Evolutionary conservation across 2,329 filamentous ascomycete genomes (phyloP).

Genomic region (Aspergillus ochraceoroseus): DNA sequence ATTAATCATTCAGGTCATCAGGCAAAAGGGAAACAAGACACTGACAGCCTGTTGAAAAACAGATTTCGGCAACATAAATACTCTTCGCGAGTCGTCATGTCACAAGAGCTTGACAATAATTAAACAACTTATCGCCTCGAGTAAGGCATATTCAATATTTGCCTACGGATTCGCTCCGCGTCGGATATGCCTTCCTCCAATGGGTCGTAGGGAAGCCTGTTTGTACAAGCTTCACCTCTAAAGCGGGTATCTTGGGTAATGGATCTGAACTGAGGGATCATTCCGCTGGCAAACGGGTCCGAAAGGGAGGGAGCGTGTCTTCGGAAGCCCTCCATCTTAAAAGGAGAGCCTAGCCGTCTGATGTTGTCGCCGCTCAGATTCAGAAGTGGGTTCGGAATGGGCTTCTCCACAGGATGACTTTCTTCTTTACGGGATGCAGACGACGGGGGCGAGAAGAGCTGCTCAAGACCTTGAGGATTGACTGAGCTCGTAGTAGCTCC

Average conservation of each 20-base stretch:
- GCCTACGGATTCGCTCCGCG: conserved; percentile 38
- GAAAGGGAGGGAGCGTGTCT: conserved; percentile 43
- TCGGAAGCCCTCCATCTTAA: conserved; percentile 39
- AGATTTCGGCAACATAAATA: conserved; percentile 13
- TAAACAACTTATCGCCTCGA: conserved; percentile 23
- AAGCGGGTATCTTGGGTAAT: conserved; percentile 16
- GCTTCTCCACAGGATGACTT: conserved; percentile 21
- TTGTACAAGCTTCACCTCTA: conserved; percentile 16
- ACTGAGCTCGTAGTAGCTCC: conserved; percentile 59
- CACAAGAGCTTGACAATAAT: background rate
- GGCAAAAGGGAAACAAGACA: conserved; percentile 22
- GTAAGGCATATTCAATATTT: conserved; percentile 38
- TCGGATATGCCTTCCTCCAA: conserved; percentile 37
- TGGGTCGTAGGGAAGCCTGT: conserved; percentile 28
- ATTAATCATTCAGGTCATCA: conserved; percentile 31
- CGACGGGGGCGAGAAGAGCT: conserved; percentile 52
- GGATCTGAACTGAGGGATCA: conserved; percentile 20
- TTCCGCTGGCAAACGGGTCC: conserved; percentile 40
- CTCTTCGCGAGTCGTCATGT: conserved; percentile 2
- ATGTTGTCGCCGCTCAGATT: conserved; percentile 39
- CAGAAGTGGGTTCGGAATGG: conserved; percentile 27
- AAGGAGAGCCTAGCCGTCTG: conserved; percentile 47
- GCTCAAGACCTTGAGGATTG: conserved; percentile 49
- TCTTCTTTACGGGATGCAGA: conserved; percentile 29
- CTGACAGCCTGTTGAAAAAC: conserved; percentile 23